These are phyloP conservation scores for Macadamia integrifolia DNA, from an alignment of 164 flowering plant genomes.

Conservation along the genomic window DNA sequence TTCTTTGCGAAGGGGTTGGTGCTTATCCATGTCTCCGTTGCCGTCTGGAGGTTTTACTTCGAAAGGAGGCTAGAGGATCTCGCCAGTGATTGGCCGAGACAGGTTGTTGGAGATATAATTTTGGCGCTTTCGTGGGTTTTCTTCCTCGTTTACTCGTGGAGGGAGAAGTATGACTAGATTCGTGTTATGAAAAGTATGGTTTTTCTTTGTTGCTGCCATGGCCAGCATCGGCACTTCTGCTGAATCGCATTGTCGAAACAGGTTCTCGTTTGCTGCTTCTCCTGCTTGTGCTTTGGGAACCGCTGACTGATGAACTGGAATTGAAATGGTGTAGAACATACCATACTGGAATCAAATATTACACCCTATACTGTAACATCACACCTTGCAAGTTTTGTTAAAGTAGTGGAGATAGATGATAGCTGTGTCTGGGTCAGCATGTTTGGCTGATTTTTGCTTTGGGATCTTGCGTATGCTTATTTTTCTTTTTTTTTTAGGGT, in stretches of 20 bases:
- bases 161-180: conserved; percentile 74
- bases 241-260: neutral
- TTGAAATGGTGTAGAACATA: neutral
- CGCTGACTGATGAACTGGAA: neutral
- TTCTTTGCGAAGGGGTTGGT: conserved; percentile 72
- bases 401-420: neutral
- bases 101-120: conserved; percentile 55
- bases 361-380: neutral
- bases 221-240: neutral
- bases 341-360: neutral
- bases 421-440: conserved; percentile 6
- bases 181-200: neutral
- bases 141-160: conserved; percentile 72
- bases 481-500: neutral
- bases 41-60: conserved; percentile 69
- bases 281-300: neutral
- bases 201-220: neutral
- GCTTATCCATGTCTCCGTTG: conserved; percentile 52
- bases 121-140: conserved; percentile 76
- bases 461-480: neutral
- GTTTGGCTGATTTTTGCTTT: conserved; percentile 2
- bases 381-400: neutral
- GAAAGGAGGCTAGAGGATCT: conserved; percentile 64
- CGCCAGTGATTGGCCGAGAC: conserved; percentile 55
- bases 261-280: neutral